phyloP scores from a whole-genome alignment of 192 early-diverging fungal genomes.

The Rhizoclosmatium sp. region DNA sequence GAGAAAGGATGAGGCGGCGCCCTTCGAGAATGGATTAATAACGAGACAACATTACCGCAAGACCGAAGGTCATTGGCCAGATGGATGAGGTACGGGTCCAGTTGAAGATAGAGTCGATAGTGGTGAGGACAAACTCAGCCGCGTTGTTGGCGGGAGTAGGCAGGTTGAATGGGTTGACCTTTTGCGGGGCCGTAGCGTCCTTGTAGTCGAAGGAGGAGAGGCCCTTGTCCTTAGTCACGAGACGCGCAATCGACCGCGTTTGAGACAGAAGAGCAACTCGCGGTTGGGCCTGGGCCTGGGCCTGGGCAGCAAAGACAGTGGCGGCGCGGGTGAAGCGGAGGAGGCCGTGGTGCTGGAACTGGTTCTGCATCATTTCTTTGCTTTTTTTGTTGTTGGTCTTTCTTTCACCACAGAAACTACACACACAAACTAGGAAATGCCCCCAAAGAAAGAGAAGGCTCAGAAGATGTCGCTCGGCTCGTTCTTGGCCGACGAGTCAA shows the following conservation, averaged over 20 bases:
- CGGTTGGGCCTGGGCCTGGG: neutral
- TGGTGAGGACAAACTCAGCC: conserved; percentile 78
- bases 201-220: conserved; percentile 45
- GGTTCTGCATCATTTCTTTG: neutral
- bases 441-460: conserved; percentile 72
- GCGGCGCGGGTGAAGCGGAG: neutral
- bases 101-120: conserved; percentile 91
- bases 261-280: conserved; percentile 4
- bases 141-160: conserved; percentile 55
- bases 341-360: neutral
- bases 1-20: neutral
- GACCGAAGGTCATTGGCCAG: conserved; percentile 81
- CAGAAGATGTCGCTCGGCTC: conserved; percentile 87
- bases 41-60: conserved; percentile 36
- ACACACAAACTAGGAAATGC: conserved; percentile 7
- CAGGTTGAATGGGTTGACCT: conserved; percentile 62
- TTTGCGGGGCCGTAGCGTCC: conserved; percentile 33
- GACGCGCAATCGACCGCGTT: conserved; percentile 28
- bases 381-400: conserved; percentile 16
- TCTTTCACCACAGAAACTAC: neutral
- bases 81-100: conserved; percentile 93
- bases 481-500: conserved; percentile 73
- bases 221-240: conserved; percentile 44
- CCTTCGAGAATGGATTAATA: neutral
- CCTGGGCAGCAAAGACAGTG: neutral